phyloP scores from a whole-genome alignment of 225 moss, liverwort and hornwort species.

The Rhytidiadelphus loreus region DNA sequence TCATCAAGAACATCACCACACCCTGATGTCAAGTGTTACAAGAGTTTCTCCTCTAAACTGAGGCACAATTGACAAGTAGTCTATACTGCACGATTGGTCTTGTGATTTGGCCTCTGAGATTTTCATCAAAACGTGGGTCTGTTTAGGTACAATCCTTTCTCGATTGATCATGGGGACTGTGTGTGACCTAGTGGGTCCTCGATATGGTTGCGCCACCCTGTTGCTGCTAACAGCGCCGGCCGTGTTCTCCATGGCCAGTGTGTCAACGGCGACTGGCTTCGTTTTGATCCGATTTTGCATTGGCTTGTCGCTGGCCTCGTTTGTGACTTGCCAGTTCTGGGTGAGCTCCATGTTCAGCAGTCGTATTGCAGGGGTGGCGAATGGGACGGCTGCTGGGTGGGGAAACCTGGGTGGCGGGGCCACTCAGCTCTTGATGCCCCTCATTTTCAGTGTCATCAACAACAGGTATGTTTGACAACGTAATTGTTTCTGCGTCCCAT shows the following conservation, averaged over 20 bases:
- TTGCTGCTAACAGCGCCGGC: conserved; percentile 49
- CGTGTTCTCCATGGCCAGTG: conserved; percentile 54
- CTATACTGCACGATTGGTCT: not conserved
- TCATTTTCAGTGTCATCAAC: conserved; percentile 34
- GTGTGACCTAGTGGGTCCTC: conserved; percentile 67
- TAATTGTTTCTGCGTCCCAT: not conserved
- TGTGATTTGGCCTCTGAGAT: not conserved
- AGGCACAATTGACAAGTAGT: not conserved
- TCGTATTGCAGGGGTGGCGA: conserved; percentile 46
- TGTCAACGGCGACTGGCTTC: conserved; percentile 41
- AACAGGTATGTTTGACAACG: not conserved
- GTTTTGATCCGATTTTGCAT: conserved; percentile 55
- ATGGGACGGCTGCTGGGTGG: conserved; percentile 75
- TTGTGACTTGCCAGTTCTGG: conserved; percentile 86
- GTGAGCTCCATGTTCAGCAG: conserved; percentile 84
- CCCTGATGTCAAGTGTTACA: not conserved
- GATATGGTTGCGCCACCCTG: conserved; percentile 60
- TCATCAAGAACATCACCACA: not conserved
- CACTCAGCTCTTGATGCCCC: conserved; percentile 73
- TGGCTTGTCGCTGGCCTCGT: conserved; percentile 65
- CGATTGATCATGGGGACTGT: conserved; percentile 64
- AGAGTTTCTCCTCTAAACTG: not conserved
- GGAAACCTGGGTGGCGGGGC: conserved; percentile 75
- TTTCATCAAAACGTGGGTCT: not conserved
- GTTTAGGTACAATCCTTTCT: conserved; percentile 45